These are phyloP conservation scores for Quercus tomentella DNA, from an alignment of 331 rosid genomes.

Conservation along the genomic window DNA sequence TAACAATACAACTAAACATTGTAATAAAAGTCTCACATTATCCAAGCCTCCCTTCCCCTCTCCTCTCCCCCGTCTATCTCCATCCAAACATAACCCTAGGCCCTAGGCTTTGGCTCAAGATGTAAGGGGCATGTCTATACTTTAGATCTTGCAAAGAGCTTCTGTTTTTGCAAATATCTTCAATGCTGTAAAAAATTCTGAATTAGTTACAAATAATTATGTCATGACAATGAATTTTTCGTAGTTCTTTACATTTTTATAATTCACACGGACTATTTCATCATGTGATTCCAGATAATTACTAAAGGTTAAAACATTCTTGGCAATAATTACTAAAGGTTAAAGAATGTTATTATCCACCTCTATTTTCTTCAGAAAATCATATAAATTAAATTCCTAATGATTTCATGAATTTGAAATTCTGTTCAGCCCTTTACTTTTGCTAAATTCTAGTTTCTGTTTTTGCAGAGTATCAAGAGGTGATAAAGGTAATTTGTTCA, in stretches of 20 bases:
- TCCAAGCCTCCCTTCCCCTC: no score
- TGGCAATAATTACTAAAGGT: no score
- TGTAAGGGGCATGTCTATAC: not conserved
- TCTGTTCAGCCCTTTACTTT: not conserved
- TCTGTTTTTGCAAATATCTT: no score
- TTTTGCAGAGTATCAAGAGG: constrained; percentile 50
- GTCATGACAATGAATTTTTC: no score
- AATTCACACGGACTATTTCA: no score
- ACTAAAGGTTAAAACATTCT: no score
- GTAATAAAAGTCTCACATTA: not conserved
- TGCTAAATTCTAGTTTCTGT: not conserved
- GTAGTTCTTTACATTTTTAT: no score
- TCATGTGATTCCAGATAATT: no score
- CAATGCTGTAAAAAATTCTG: no score
- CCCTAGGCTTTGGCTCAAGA: not conserved
- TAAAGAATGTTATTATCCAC: not conserved
- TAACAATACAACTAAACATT: not conserved
- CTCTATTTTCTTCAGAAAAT: not conserved
- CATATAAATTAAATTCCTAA: not conserved
- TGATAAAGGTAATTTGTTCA: constrained; percentile 48
- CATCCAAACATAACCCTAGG: not conserved
- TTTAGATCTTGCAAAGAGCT: not conserved
- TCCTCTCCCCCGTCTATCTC: no score
- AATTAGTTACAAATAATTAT: no score
- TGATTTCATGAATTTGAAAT: not conserved